Percentiles rank a stretch among this genome's conserved stretches.
phyloP scores from a whole-genome alignment of 2,329 filamentous ascomycete genomes.

The Ciborinia camelliae region DNA sequence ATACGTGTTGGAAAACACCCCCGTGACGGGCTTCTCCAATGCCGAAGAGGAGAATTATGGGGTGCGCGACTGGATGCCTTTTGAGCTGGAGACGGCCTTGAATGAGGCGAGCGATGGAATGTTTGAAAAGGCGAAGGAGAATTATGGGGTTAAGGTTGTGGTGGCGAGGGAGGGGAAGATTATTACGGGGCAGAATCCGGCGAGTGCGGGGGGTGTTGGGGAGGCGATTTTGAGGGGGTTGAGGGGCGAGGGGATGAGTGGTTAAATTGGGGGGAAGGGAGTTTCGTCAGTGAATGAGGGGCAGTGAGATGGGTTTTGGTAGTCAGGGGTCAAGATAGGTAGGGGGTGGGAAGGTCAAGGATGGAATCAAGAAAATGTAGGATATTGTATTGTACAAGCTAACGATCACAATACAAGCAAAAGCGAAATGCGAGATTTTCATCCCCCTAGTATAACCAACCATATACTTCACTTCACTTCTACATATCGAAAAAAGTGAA shows the following conservation, averaged over 20 bases:
- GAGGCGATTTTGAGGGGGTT: constrained; percentile 39
- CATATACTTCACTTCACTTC: no score
- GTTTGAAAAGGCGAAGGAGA: constrained; percentile 53
- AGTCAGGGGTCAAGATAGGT: not conserved
- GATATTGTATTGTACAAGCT: not conserved
- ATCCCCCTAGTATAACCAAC: no score
- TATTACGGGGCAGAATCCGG: constrained; percentile 47
- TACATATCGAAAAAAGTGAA: not conserved
- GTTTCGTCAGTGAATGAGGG: not conserved
- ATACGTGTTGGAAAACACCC: constrained; percentile 52
- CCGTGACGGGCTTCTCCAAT: constrained; percentile 59
- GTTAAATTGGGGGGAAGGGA: not conserved
- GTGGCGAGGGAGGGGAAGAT: constrained; percentile 37
- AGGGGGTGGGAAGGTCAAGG: not conserved
- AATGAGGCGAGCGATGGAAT: constrained; percentile 48
- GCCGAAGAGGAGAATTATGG: constrained; percentile 46
- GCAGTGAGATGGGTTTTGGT: not conserved
- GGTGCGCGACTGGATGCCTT: constrained; percentile 49
- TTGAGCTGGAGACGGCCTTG: constrained; percentile 57
- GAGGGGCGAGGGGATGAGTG: not conserved
- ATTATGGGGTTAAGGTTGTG: constrained; percentile 40
- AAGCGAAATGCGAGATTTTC: not conserved
- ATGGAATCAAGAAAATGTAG: not conserved
- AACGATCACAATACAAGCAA: not conserved
- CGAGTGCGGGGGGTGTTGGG: constrained; percentile 41